These are phyloP conservation scores for Pyrus communis DNA, from an alignment of 306 rosid species.

Conservation along the genomic window DNA sequence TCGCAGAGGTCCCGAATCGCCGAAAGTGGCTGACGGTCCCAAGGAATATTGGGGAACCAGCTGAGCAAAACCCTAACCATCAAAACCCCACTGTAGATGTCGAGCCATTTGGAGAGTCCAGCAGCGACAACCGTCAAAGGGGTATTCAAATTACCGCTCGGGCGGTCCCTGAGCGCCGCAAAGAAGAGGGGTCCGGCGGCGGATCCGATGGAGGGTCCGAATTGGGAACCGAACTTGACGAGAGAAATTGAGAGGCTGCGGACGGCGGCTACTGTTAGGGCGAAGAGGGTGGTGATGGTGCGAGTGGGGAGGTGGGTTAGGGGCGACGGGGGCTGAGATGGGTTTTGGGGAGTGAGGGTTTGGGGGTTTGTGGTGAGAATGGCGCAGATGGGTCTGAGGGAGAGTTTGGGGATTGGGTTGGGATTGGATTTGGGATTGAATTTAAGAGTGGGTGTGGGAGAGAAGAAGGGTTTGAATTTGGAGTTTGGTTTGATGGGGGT, in stretches of 20 bases:
- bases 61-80: slow-evolving; percentile 93
- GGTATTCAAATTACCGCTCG: slow-evolving; percentile 53
- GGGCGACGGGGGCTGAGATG: not conserved
- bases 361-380: not conserved
- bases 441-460: not conserved
- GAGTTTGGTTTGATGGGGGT: not conserved
- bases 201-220: not conserved
- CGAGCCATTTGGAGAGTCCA: slow-evolving; percentile 83
- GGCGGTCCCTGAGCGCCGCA: slow-evolving; percentile 41
- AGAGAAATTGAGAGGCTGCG: slow-evolving; percentile 1
- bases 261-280: slow-evolving; percentile 16
- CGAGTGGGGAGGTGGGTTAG: slow-evolving; percentile 16
- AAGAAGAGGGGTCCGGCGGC: slow-evolving; percentile 46
- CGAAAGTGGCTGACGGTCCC: slow-evolving; percentile 88
- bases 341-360: not conserved
- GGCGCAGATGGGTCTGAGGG: not conserved
- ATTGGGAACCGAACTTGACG: not conserved
- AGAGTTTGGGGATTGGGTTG: not conserved
- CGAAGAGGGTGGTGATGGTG: slow-evolving; percentile 25
- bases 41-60: slow-evolving; percentile 96
- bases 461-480: not conserved
- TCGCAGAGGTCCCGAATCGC: slow-evolving; percentile 90
- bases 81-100: slow-evolving; percentile 88
- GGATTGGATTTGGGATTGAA: not conserved
- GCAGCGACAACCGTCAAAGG: slow-evolving; percentile 96